Evolutionary conservation across 805 yeast genomes (phyloP).

Genomic region (Lachancea sp.): DNA sequence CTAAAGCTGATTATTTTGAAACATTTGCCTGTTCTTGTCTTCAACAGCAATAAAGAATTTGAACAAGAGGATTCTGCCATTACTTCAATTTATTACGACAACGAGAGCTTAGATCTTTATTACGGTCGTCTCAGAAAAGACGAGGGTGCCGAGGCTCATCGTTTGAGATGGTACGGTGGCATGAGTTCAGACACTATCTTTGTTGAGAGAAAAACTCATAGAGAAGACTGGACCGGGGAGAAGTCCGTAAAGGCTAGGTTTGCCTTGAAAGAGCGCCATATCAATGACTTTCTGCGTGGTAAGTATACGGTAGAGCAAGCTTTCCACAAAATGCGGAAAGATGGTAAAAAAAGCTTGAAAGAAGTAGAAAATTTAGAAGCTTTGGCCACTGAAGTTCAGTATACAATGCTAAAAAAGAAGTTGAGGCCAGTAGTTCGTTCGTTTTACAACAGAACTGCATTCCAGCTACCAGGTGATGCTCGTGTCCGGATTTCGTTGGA

Average conservation of each 20-base stretch:
- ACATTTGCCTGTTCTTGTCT: slow-evolving; percentile 94
- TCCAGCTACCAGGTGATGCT: slow-evolving; percentile 98
- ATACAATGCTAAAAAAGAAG: slow-evolving; percentile 74
- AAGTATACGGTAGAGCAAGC: slow-evolving; percentile 81
- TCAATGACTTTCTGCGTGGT: slow-evolving; percentile 79
- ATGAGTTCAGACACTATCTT: slow-evolving; percentile 89
- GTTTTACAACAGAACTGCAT: slow-evolving; percentile 96
- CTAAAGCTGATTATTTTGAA: slow-evolving; percentile 85
- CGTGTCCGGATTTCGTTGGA: slow-evolving; percentile 97
- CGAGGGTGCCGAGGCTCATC: slow-evolving; percentile 98
- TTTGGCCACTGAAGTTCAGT: slow-evolving; percentile 88
- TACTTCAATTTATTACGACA: slow-evolving; percentile 93
- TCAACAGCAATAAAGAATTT: slow-evolving; percentile 92
- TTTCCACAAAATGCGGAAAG: slow-evolving; percentile 87
- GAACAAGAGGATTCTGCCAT: slow-evolving; percentile 93
- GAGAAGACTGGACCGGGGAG: slow-evolving; percentile 99
- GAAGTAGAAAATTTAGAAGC: slow-evolving; percentile 92
- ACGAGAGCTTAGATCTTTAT: slow-evolving; percentile 80
- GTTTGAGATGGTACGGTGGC: slow-evolving; percentile 99
- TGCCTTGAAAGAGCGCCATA: slow-evolving; percentile 83
- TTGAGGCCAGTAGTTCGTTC: slow-evolving; percentile 93
- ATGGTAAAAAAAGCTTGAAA: slow-evolving; percentile 77
- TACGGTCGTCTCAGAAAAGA: slow-evolving; percentile 91
- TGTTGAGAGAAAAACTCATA: slow-evolving; percentile 94
- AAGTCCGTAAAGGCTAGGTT: slow-evolving; percentile 98